These are phyloP conservation scores for Claviceps quebecensis DNA, from an alignment of 2,329 filamentous ascomycete genomes.

Conservation along the genomic window DNA sequence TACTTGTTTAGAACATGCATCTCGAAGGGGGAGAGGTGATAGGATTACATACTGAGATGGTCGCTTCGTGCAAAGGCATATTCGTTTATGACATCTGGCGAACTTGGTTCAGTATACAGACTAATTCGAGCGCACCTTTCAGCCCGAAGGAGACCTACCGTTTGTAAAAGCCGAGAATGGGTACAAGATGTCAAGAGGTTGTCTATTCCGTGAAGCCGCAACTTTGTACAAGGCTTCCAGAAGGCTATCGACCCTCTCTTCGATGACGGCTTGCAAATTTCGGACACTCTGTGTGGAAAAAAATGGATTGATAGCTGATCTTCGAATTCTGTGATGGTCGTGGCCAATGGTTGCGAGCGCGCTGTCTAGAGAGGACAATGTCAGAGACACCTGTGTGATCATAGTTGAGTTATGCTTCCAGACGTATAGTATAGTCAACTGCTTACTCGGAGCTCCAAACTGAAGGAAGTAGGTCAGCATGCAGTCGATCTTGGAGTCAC, in stretches of 20 bases:
- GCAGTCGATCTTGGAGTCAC: not conserved
- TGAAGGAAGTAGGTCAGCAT: slow-evolving; percentile 3
- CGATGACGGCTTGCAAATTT: slow-evolving; percentile 23
- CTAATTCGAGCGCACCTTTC: not conserved
- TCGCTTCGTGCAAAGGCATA: slow-evolving; percentile 24
- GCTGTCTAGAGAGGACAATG: slow-evolving; percentile 12
- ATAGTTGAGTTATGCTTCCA: not conserved
- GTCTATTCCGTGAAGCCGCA: slow-evolving; percentile 12
- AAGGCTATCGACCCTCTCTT: slow-evolving; percentile 21
- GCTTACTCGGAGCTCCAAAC: slow-evolving; percentile 21
- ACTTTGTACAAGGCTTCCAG: slow-evolving; percentile 17
- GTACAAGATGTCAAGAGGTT: slow-evolving; percentile 22
- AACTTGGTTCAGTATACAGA: not conserved
- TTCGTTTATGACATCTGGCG: slow-evolving; percentile 25
- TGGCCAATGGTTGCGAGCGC: slow-evolving; percentile 22
- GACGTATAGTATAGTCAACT: not conserved
- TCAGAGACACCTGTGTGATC: slow-evolving; percentile 2
- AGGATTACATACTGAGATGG: slow-evolving; percentile 14
- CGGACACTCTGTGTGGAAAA: slow-evolving; percentile 23
- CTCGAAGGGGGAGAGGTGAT: not conserved
- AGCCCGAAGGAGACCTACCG: slow-evolving; percentile 10
- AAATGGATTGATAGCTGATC: slow-evolving; percentile 22
- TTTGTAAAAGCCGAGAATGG: slow-evolving; percentile 25
- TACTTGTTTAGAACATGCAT: not conserved
- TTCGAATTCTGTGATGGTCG: slow-evolving; percentile 19